Conservation (phyloP, 2,329 filamentous ascomycete genomes). For the Calonectria hawksworthii region DNA sequence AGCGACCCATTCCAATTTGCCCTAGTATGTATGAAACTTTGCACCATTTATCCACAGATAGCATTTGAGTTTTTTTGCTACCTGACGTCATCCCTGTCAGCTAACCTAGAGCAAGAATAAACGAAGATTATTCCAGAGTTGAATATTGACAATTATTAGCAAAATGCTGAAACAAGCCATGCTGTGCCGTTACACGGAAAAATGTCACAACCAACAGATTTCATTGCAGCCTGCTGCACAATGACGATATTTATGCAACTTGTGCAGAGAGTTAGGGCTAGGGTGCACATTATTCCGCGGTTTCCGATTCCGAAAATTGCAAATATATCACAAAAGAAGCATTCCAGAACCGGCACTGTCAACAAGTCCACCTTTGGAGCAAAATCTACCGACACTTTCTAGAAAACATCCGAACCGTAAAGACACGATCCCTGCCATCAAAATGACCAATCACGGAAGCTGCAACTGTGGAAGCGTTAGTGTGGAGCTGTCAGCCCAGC, state of each 20-base stretch:
- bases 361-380: neutral
- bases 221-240: neutral
- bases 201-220: neutral
- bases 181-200: neutral
- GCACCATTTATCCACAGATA: neutral
- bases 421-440: neutral
- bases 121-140: neutral
- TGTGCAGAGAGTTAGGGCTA: neutral
- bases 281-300: neutral
- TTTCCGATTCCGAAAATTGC: constrained; percentile 2
- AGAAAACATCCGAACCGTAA: neutral
- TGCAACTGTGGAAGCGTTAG: neutral
- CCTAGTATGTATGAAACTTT: neutral
- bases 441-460: neutral
- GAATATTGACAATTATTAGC: neutral
- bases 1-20: neutral
- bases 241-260: neutral
- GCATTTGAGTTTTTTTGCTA: neutral
- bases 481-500: neutral
- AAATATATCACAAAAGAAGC: neutral
- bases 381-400: neutral
- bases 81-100: neutral
- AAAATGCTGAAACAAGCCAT: neutral
- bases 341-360: neutral
- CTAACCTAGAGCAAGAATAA: neutral